Base-by-base conservation (phyloP, 805 yeast species). In the Cyberlindnera misumaiensis region DNA sequence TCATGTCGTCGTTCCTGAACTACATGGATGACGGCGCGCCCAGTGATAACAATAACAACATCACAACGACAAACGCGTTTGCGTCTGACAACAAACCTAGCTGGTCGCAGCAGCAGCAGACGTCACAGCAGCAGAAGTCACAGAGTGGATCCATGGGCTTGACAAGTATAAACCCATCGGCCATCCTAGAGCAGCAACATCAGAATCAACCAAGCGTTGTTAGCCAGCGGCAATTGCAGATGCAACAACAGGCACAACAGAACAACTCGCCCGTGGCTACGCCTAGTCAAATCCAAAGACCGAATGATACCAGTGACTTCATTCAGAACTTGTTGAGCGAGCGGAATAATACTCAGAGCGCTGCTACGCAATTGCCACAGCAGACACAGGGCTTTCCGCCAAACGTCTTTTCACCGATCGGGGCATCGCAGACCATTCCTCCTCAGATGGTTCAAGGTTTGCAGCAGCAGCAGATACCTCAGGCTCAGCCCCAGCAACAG, bases 1-100 rank as follows among this genome's bases (percentile, higher is more conserved):
- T 57, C 35, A 72, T 72, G 52, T 67, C 66, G 34, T 58, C 75
- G 28, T 78, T 77, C 24, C 55, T 75, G 28, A 68, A 69, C 47
- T 72, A 75, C 43, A 56, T 72, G 42, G 72, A 71, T 42, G 72
- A 39, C 35, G 52, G 47, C 34, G 32, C 17, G 35, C 20, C 10
- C 35, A 32, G 27, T 24, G 13, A 24, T 30, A 33, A 34, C 16
- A 33, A 32, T 33, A 38, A 28, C 42, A 34, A 13, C 34, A 35
- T 22, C 27, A 33, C 16, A 30, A 35, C 16, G 31, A 39, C 25
- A 26, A 24, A 22, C 10, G 28, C 14, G 17, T 38, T 12, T 26
- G 35, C 32, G 22, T 29, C 22, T 15, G 39, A 30, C 33, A 29
- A 18, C 25, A 22, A 18, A 18, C 24, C 24, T 11, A 30, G 20